Conservation (phyloP, 1,139 yeast genomes). For the Entelexis sorbosivorans region DNA sequence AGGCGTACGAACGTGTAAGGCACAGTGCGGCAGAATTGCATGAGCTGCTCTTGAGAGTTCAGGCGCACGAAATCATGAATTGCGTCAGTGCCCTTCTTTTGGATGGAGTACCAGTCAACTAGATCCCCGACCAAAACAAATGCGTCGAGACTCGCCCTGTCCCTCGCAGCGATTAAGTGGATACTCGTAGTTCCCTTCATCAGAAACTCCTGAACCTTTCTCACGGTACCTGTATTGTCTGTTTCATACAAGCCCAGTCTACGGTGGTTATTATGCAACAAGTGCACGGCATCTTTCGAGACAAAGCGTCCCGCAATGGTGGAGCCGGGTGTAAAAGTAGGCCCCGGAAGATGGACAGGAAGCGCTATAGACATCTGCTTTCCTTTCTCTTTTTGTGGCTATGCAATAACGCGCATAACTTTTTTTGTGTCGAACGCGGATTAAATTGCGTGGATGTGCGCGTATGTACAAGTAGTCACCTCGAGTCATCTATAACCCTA, state of each 20-base stretch:
- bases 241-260: background rate
- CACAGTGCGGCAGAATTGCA: slow-evolving; percentile 2
- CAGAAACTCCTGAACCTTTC: background rate
- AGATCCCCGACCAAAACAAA: slow-evolving; percentile 3
- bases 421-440: background rate
- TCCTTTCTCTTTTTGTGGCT: background rate
- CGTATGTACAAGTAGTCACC: background rate
- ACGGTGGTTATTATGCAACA: background rate
- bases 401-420: background rate
- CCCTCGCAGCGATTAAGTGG: background rate
- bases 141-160: background rate
- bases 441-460: background rate
- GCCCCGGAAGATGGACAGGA: background rate
- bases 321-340: background rate
- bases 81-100: background rate
- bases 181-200: background rate
- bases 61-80: background rate
- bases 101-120: background rate
- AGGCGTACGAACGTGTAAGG: background rate
- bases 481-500: background rate
- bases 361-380: slow-evolving; percentile 6
- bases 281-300: background rate
- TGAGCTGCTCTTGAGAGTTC: background rate
- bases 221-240: background rate
- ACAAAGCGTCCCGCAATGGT: background rate